Evolutionary conservation across 2,329 filamentous ascomycete genomes (phyloP).

Genomic region (Colletotrichum melonis): DNA sequence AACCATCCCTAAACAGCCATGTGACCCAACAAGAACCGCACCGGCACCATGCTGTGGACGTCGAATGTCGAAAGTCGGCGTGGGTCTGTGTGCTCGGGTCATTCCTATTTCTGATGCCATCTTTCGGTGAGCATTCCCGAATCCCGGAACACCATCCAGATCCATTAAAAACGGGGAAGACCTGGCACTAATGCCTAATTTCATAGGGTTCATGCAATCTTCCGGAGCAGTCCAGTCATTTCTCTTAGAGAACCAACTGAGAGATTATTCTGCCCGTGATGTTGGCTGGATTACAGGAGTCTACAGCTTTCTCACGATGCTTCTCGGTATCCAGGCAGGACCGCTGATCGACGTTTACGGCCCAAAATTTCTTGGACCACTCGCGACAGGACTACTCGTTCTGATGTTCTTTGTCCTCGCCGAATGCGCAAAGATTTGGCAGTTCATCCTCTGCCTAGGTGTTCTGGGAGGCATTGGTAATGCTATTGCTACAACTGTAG

Average conservation of each 20-base stretch:
- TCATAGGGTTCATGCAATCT: conserved; percentile 56
- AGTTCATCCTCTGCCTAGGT: conserved; percentile 57
- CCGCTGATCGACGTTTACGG: conserved; percentile 61
- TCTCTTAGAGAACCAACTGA: conserved; percentile 55
- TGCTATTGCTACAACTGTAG: conserved; percentile 49
- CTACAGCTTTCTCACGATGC: conserved; percentile 55
- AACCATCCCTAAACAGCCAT: not conserved
- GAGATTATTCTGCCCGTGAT: conserved; percentile 51
- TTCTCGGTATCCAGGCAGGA: conserved; percentile 59
- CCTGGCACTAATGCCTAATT: not conserved
- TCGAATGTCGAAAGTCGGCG: conserved; percentile 3
- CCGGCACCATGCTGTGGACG: not conserved
- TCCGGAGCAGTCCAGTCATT: conserved; percentile 61
- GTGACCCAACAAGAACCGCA: not conserved
- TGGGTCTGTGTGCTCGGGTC: conserved; percentile 11
- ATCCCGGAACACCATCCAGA: not conserved
- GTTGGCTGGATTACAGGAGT: conserved; percentile 62
- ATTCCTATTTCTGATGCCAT: conserved; percentile 16
- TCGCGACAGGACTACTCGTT: conserved; percentile 49
- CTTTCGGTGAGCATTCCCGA: conserved; percentile 9
- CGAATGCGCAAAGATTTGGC: conserved; percentile 58
- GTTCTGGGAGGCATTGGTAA: conserved; percentile 54
- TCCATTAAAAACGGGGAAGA: not conserved
- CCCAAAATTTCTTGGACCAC: conserved; percentile 50
- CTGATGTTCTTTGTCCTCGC: conserved; percentile 57